Percentiles rank a stretch among this genome's conserved stretches.
phyloP scores from a whole-genome alignment of 1,139 yeast genomes.

The Hanseniaspora uvarum region DNA sequence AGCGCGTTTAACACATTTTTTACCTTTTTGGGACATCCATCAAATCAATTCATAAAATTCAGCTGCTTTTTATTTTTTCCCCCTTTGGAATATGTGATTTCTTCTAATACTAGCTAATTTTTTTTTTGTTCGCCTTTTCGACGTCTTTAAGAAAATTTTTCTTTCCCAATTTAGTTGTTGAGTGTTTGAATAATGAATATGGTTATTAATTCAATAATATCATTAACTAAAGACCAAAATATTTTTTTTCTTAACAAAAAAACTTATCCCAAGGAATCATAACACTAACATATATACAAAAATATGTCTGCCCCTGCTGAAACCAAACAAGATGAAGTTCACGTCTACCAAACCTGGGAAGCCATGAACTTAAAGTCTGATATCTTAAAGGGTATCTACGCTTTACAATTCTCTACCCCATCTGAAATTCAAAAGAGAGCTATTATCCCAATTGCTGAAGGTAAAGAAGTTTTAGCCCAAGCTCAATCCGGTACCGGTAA shows the following conservation, averaged over 20 bases:
- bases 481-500: constrained; percentile 99
- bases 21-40: not conserved
- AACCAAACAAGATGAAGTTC: constrained; percentile 92
- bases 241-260: not conserved
- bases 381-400: constrained; percentile 79
- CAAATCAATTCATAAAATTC: not conserved
- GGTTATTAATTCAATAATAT: not conserved
- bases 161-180: not conserved
- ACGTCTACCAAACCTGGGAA: constrained; percentile 63
- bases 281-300: constrained; percentile 19
- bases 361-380: constrained; percentile 74
- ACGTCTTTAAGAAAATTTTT: not conserved
- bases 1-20: constrained; percentile 4
- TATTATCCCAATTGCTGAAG: constrained; percentile 89
- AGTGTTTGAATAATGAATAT: too few species aligned
- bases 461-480: constrained; percentile 95
- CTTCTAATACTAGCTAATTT: not conserved
- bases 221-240: not conserved
- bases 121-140: not conserved
- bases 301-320: constrained; percentile 54
- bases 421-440: constrained; percentile 99
- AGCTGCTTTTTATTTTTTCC: not conserved
- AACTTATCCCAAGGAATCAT: not conserved
- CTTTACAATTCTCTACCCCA: constrained; percentile 96
- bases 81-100: not conserved